A percentile compares a stretch with the other conserved stretches of the same genome.
Evolutionary conservation across 2,329 filamentous ascomycete genomes (phyloP).

Genomic region (Hypocreales sp.): DNA sequence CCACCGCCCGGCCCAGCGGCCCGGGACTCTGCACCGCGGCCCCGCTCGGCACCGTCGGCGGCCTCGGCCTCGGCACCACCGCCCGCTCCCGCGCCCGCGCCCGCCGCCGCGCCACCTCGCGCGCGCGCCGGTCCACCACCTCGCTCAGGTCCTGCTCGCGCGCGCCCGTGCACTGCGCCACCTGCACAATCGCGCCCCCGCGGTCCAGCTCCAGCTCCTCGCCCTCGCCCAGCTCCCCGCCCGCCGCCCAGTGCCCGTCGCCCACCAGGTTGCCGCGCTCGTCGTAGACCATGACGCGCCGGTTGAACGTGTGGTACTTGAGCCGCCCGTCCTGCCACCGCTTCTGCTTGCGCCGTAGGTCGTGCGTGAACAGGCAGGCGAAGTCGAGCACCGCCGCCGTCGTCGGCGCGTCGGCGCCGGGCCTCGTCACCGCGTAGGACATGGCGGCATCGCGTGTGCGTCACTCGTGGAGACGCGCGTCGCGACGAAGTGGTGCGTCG

Average conservation of each 20-base stretch:
- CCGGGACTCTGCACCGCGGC: constrained; percentile 14
- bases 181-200: constrained; percentile 62
- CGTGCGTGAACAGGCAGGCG: constrained; percentile 74
- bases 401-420: constrained; percentile 4
- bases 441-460: constrained; percentile 5
- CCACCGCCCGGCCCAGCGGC: constrained; percentile 15
- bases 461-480: too few relatives aligned
- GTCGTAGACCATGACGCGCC: constrained; percentile 80
- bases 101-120: constrained; percentile 35
- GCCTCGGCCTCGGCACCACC: too few relatives aligned
- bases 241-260: constrained; percentile 66
- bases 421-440: constrained; percentile 8
- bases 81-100: constrained; percentile 6
- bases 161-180: constrained; percentile 57
- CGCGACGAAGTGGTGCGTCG: too few relatives aligned
- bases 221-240: constrained; percentile 56
- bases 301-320: constrained; percentile 83
- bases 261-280: constrained; percentile 66
- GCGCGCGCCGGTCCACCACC: constrained; percentile 53
- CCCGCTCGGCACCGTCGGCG: constrained; percentile 30
- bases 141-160: constrained; percentile 66
- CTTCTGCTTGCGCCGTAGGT: constrained; percentile 75
- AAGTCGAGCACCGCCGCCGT: constrained; percentile 69
- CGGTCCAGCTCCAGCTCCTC: constrained; percentile 70
- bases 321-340: constrained; percentile 87